Conservation (phyloP, 2,329 filamentous ascomycete species). For the Pseudocercospora macadamiae region DNA sequence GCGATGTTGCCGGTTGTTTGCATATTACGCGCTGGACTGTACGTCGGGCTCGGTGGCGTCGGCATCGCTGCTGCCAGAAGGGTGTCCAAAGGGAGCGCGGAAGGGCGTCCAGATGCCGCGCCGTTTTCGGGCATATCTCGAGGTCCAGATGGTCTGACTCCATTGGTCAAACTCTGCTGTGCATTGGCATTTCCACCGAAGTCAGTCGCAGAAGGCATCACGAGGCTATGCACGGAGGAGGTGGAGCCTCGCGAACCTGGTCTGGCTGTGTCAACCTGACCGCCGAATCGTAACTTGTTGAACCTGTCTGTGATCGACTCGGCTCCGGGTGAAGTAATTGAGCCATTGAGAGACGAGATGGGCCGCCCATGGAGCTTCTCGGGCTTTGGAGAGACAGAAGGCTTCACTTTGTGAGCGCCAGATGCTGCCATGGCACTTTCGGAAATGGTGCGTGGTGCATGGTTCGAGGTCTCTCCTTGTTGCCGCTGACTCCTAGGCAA, state of each 20-base stretch:
- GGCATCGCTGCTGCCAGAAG: slow-evolving; percentile 62
- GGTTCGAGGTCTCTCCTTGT: not conserved
- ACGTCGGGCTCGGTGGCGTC: slow-evolving; percentile 73
- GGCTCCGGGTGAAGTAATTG: slow-evolving; percentile 41
- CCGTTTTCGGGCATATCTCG: slow-evolving; percentile 56
- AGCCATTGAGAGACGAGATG: slow-evolving; percentile 43
- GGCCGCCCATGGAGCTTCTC: slow-evolving; percentile 66
- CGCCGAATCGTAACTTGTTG: slow-evolving; percentile 27
- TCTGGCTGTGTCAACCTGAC: slow-evolving; percentile 15
- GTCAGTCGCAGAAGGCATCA: slow-evolving; percentile 48
- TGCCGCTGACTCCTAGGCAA: slow-evolving; percentile 24
- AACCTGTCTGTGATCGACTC: slow-evolving; percentile 48
- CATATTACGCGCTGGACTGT: slow-evolving; percentile 75
- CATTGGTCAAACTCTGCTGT: slow-evolving; percentile 14
- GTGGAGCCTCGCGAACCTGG: slow-evolving; percentile 35
- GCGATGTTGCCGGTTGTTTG: slow-evolving; percentile 67
- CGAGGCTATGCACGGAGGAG: slow-evolving; percentile 34
- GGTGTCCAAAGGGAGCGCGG: slow-evolving; percentile 54
- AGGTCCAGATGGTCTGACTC: slow-evolving; percentile 48
- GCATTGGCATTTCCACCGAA: slow-evolving; percentile 34
- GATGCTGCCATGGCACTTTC: slow-evolving; percentile 23
- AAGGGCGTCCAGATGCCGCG: slow-evolving; percentile 41
- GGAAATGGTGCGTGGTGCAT: slow-evolving; percentile 19
- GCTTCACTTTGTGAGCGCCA: slow-evolving; percentile 31
- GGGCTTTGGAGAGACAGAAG: slow-evolving; percentile 61